phyloP scores from a whole-genome alignment of 495 filamentous ascomycete species.

The Sordaria brevicollis region DNA sequence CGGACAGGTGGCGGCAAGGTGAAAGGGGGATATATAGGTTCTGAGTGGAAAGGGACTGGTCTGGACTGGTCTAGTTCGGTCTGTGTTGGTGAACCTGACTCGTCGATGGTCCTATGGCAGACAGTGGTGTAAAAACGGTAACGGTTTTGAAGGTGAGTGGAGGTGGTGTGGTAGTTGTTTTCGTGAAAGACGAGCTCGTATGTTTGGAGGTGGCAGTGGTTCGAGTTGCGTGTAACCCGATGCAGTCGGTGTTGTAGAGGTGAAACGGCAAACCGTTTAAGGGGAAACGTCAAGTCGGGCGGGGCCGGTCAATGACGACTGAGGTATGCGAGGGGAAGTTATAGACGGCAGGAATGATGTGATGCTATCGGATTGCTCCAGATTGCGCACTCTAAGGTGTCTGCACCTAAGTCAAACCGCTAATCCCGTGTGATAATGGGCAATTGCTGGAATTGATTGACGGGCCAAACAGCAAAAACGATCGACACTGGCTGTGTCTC shows the following conservation, averaged over 20 bases:
- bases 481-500: background rate
- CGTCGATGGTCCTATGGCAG: background rate
- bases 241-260: conserved; percentile 5
- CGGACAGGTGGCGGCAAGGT: background rate
- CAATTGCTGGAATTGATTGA: background rate
- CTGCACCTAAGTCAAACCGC: background rate
- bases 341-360: background rate
- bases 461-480: background rate
- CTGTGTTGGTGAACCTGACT: no score
- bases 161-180: background rate
- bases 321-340: conserved; percentile 2
- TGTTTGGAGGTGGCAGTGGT: conserved; percentile 17
- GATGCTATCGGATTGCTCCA: background rate
- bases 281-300: conserved; percentile 2
- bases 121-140: background rate
- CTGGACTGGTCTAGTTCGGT: background rate
- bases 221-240: conserved; percentile 10
- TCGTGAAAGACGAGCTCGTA: conserved; percentile 12
- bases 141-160: background rate
- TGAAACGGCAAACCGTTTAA: conserved; percentile 16
- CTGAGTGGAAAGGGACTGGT: background rate
- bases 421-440: background rate
- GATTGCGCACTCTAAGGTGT: background rate
- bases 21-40: conserved; percentile 4
- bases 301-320: conserved; percentile 19